phyloP scores from a whole-genome alignment of 257 asterid species.

The Prunella vulgaris region DNA sequence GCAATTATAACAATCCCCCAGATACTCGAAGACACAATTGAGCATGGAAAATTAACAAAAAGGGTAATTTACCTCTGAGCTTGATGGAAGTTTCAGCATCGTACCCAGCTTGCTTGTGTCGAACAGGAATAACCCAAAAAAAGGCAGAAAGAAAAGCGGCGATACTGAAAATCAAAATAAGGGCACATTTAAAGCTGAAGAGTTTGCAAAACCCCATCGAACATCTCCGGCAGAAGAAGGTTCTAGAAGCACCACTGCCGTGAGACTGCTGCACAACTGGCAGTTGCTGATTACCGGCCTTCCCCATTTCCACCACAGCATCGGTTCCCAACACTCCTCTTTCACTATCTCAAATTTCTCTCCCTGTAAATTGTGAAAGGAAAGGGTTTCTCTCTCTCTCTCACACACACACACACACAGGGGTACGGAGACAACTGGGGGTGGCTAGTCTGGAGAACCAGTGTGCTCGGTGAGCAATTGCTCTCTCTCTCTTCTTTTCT shows the following conservation, averaged over 20 bases:
- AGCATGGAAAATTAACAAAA: not conserved
- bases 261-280: conserved; percentile 51
- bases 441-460: conserved; percentile 34
- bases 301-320: conserved; percentile 87
- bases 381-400: conserved; percentile 22
- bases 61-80: conserved; percentile 39
- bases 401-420: too few species aligned
- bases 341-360: conserved; percentile 8
- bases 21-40: not conserved
- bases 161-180: conserved; percentile 44
- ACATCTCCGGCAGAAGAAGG: conserved; percentile 50
- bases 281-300: conserved; percentile 49
- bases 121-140: conserved; percentile 52
- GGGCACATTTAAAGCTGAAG: conserved; percentile 52
- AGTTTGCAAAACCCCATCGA: conserved; percentile 31
- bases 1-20: conserved; percentile 14
- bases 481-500: not conserved
- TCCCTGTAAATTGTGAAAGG: conserved; percentile 20
- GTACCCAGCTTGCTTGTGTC: conserved; percentile 33
- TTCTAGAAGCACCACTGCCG: conserved; percentile 30
- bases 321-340: conserved; percentile 37
- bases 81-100: conserved; percentile 58
- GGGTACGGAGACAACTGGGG: conserved; percentile 30
- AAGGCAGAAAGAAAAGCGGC: conserved; percentile 52
- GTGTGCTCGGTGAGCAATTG: conserved; percentile 24